Evolutionary conservation across 805 yeast genomes (phyloP), one percentile per base, ranked within the genome.

Genomic region (Saturnispora dispora): DNA sequence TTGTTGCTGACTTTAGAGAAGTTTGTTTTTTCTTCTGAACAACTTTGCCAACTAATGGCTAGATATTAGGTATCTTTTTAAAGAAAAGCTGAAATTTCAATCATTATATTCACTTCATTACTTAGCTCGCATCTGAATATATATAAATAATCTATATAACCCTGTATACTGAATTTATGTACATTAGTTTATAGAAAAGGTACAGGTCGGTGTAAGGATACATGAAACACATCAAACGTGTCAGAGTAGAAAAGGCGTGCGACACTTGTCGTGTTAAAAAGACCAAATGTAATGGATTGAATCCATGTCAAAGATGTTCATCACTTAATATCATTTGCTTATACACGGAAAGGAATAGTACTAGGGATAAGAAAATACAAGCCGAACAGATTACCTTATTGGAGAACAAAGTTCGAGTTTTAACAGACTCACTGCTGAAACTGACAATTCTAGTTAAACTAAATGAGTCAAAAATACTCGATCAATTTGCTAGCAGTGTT

Each of bases 251-350:
- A 11, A 79, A 79, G 57, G 85, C 85, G 5, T 80, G 85, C 57
- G 84, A 80, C 60, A 73, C 76, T 50, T 80, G 85, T 60, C 69
- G 85, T 41, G 70, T 79, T 50, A 79, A 79, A 59, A 80, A 80
- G 64, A 79, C 83, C 3, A 80, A 79, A 55, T 80, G 85, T 61
- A 79, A 79, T 53, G 85, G 85, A 23, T 71, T 71, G 46, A 77
- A 77, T 55, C 85, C 85, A 0, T 80, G 85, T 56, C 72, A 73
- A 39, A 71, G 77, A 50, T 80, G 85, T 60, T 61, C 71, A 10
- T 66, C 71, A 11, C 82, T 78, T 55, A 79, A 80, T 63, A 77
- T 76, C 58, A 71, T 80, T 30, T 80, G 85, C 62, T 74, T 78
- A 2, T 80, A 78, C 59, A 74, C 81, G 2, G 82, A 80, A 54